Evolutionary conservation across 2,329 filamentous ascomycete genomes (phyloP).

Genomic region (Colletotrichum musae): DNA sequence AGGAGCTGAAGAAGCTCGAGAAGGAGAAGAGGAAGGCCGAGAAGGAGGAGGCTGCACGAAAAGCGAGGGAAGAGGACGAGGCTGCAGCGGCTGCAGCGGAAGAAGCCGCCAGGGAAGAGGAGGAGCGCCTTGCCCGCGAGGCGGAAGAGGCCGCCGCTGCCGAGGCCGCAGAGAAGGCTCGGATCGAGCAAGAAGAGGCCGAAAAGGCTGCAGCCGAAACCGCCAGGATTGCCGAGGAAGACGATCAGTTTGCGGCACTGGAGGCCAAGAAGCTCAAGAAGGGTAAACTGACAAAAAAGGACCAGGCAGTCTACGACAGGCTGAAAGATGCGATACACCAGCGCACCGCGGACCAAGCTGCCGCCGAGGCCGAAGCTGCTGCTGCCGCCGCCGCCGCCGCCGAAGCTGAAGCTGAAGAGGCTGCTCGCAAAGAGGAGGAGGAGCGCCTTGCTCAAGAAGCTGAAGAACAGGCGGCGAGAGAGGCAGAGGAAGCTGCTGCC

Average conservation of each 20-base stretch:
- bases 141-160: slow-evolving; percentile 49
- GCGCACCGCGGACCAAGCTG: slow-evolving; percentile 58
- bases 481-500: slow-evolving; percentile 54
- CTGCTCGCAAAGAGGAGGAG: slow-evolving; percentile 43
- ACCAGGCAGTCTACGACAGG: slow-evolving; percentile 59
- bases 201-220: slow-evolving; percentile 50
- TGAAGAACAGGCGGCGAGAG: slow-evolving; percentile 56
- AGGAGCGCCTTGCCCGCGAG: slow-evolving; percentile 49
- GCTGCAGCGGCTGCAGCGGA: slow-evolving; percentile 45
- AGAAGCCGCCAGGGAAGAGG: slow-evolving; percentile 46
- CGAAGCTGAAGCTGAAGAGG: slow-evolving; percentile 55
- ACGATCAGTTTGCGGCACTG: slow-evolving; percentile 57
- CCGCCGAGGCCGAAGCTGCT: slow-evolving; percentile 54
- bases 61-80: slow-evolving; percentile 56
- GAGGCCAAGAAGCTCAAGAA: slow-evolving; percentile 67
- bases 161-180: slow-evolving; percentile 48
- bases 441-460: slow-evolving; percentile 54
- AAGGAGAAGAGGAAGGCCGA: slow-evolving; percentile 63
- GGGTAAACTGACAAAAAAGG: slow-evolving; percentile 59
- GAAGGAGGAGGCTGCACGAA: slow-evolving; percentile 57
- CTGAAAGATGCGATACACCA: slow-evolving; percentile 53
- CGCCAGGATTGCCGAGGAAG: slow-evolving; percentile 48
- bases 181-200: slow-evolving; percentile 44
- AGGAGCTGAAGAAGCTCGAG: slow-evolving; percentile 66
- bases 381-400: slow-evolving; percentile 50